These are phyloP conservation scores for Cyanidium caldarium DNA, from an alignment of 23 red algal genomes.

Conservation along the genomic window DNA sequence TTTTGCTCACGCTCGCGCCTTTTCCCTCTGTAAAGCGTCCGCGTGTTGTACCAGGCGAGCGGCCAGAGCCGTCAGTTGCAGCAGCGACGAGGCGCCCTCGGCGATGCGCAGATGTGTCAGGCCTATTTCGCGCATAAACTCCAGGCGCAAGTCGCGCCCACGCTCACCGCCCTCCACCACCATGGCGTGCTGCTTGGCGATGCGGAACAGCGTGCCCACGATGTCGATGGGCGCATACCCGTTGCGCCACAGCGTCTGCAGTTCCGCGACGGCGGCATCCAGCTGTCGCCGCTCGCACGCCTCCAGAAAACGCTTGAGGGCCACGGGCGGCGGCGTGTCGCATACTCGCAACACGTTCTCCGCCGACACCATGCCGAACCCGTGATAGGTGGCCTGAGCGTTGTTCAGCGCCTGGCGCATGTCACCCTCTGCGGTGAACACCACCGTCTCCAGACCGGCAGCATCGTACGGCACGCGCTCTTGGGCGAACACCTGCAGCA, in stretches of 20 bases:
- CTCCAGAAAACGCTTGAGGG: conserved; percentile 39
- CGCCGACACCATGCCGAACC: conserved; percentile 66
- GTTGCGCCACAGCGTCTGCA: conserved; percentile 35
- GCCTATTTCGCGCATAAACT: conserved; percentile 67
- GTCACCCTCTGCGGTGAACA: conserved; percentile 95
- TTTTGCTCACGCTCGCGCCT: too few species aligned
- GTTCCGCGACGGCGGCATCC: conserved; percentile 37
- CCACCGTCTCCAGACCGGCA: conserved; percentile 48
- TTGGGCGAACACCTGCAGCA: conserved; percentile 23
- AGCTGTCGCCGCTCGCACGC: conserved; percentile 39
- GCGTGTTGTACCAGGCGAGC: conserved; percentile 13
- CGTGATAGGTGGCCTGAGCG: conserved; percentile 57
- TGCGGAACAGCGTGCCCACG: conserved; percentile 72
- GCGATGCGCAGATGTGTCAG: conserved; percentile 71
- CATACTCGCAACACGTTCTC: conserved; percentile 89
- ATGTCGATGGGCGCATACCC: conserved; percentile 82
- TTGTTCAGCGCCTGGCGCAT: conserved; percentile 94
- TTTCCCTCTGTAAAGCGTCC: neutral
- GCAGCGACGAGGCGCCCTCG: conserved; percentile 27
- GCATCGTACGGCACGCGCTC: conserved; percentile 54
- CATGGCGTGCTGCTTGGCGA: conserved; percentile 40
- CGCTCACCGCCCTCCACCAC: conserved; percentile 18
- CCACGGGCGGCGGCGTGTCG: conserved; percentile 61
- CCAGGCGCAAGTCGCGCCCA: conserved; percentile 15
- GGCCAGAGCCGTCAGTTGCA: conserved; percentile 70